These are phyloP conservation scores for Colletotrichum camelliae DNA, from an alignment of 2,329 filamentous ascomycete species.

Conservation along the genomic window DNA sequence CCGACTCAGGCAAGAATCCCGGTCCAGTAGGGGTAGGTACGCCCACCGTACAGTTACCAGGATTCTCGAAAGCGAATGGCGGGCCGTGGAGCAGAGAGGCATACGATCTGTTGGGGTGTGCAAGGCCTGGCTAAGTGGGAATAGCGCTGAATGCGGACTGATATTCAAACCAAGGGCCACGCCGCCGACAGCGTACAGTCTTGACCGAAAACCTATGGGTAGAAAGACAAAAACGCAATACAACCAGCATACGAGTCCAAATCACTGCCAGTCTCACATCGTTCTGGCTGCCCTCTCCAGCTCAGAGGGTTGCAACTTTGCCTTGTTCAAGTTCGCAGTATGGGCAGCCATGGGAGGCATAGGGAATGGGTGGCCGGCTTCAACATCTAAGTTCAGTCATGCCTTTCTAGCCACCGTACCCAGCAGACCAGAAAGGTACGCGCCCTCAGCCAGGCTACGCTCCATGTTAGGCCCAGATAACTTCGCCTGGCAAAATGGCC, in stretches of 20 bases:
- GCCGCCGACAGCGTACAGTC: not conserved
- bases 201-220: not conserved
- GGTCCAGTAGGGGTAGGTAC: not conserved
- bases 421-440: not conserved
- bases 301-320: not conserved
- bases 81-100: constrained; percentile 76
- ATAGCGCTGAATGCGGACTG: constrained; percentile 2
- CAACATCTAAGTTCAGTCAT: not conserved
- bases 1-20: not conserved
- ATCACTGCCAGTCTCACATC: not conserved
- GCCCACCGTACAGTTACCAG: constrained; percentile 35
- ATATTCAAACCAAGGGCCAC: not conserved
- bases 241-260: not conserved
- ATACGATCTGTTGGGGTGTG: constrained; percentile 68
- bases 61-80: constrained; percentile 55
- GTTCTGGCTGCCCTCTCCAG: not conserved
- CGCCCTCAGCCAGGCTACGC: not conserved
- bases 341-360: not conserved
- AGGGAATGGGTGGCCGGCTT: not conserved
- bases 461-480: not conserved
- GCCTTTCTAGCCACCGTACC: not conserved
- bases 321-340: not conserved
- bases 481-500: not conserved
- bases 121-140: constrained; percentile 48
- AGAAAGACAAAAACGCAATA: not conserved